These are phyloP conservation scores for Mortierella sp. DNA, from an alignment of 371 early-diverging fungal genomes.

Conservation along the genomic window DNA sequence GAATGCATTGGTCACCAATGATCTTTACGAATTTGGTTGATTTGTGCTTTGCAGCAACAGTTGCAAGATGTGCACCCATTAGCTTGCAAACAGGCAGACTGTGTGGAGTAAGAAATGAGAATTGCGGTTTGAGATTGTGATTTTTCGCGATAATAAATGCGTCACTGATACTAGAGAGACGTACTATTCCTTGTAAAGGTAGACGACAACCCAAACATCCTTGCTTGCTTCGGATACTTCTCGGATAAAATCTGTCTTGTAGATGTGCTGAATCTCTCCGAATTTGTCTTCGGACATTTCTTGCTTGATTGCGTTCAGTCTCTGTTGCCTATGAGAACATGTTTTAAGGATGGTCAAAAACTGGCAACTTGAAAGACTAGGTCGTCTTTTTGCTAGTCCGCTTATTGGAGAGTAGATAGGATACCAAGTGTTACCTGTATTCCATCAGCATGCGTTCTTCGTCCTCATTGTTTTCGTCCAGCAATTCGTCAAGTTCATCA, in stretches of 20 bases:
- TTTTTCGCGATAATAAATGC: not conserved
- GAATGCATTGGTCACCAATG: conserved; percentile 92
- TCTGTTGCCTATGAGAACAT: conserved; percentile 66
- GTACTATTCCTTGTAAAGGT: conserved; percentile 81
- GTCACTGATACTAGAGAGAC: conserved; percentile 13
- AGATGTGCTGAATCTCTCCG: conserved; percentile 88
- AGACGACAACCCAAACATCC: conserved; percentile 79
- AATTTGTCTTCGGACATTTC: conserved; percentile 64
- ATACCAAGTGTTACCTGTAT: conserved; percentile 67
- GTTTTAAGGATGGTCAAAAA: not conserved
- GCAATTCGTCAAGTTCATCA: conserved; percentile 93
- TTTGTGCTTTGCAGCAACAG: conserved; percentile 85
- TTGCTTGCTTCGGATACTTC: conserved; percentile 94
- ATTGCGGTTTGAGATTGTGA: not conserved
- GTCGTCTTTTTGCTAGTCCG: too few relatives aligned
- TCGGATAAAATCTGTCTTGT: conserved; percentile 90
- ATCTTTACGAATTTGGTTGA: conserved; percentile 95
- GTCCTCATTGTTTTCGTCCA: conserved; percentile 85
- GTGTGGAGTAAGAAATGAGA: conserved; percentile 10
- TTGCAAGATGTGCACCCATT: conserved; percentile 80
- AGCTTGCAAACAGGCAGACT: conserved; percentile 86
- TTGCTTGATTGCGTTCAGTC: conserved; percentile 65
- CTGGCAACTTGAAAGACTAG: too few relatives aligned
- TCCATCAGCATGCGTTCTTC: conserved; percentile 86
- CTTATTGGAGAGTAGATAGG: not conserved